These are phyloP conservation scores for Russula virescens DNA, from an alignment of 768 basidiomycete genomes.

Conservation along the genomic window DNA sequence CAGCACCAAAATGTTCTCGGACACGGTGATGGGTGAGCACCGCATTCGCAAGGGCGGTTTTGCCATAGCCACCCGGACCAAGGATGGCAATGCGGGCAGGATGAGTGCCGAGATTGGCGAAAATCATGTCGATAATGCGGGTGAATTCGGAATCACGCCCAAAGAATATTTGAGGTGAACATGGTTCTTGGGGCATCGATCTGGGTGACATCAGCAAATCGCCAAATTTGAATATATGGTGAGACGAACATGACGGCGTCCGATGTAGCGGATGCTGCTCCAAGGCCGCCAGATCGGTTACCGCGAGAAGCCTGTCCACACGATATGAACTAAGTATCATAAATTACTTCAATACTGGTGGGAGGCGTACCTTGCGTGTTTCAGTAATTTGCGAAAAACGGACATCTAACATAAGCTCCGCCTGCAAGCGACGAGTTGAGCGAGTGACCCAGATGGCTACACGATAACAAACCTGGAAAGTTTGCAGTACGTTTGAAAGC, in stretches of 20 bases:
- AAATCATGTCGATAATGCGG: background rate
- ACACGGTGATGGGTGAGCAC: background rate
- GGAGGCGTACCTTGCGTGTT: background rate
- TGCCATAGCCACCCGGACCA: constrained; percentile 1
- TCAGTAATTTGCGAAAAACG: background rate
- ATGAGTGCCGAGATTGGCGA: background rate
- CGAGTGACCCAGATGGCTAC: background rate
- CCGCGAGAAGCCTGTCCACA: background rate
- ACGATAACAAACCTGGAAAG: background rate
- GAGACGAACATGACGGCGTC: background rate
- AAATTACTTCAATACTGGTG: background rate
- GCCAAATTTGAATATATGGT: background rate
- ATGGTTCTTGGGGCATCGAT: background rate
- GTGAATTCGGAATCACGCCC: background rate
- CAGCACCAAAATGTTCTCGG: background rate
- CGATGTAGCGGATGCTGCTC: background rate
- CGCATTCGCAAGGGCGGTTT: too few relatives aligned
- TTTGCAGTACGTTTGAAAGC: background rate
- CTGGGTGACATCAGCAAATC: background rate
- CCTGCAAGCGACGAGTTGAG: background rate
- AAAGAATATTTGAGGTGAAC: too few relatives aligned
- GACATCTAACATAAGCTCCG: background rate
- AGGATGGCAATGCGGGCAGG: too few relatives aligned
- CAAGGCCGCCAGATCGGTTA: too few relatives aligned
- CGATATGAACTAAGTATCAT: background rate